Evolutionary conservation across 805 yeast species (phyloP), one percentile per base, ranked within the genome.

Genomic region (Candida tammaniensis): DNA sequence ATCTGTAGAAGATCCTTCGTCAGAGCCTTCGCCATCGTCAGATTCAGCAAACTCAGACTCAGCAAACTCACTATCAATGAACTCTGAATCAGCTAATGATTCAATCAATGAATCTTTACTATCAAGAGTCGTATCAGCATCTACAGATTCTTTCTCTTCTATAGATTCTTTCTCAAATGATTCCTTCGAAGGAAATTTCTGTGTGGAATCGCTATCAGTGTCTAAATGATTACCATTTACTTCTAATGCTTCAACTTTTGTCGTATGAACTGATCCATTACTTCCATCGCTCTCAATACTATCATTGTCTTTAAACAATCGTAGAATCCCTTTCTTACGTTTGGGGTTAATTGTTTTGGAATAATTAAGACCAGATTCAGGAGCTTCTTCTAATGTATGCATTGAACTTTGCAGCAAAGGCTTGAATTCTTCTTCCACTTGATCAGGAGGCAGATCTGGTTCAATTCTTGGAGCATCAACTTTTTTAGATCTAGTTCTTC

Each of bases 1-100:
- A 29, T 68, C 72, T 5, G 57, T 46, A 7, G 64, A 52, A 0
- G 44, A 47, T 17, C 48, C 58, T 17, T 56, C 59, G 9, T 48
- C 60, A n/a, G 47, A 54, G 13, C 44, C 52, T 5, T 51, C 57
- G 8, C 52, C 57, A n/a, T 58, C 59, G 18, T 46, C 39, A 8
- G 15, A 42, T 17, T 59, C 56, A 14, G 43, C 51, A 11, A 27
- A n/a, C n/a, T n/a, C n/a, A n/a, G n/a, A n/a, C n/a, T 47, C 47
- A 10, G 47, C 46, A 11, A 51, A 59, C 7, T 54, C 48, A 14
- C 47, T 49, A 13, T 48, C 57, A 13, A 51, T 54, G n/a, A 44
- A 58, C 7, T 46, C 55, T 7, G 39, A 48, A 12, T 40, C 48
- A 6, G 33, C 30, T 7, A 15, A 17, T 6, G 17, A 17, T 7